Percentiles rank a stretch among this genome's conserved stretches.
These are phyloP conservation scores for Candida oleophila DNA, from an alignment of 805 yeast species.

Conservation along the genomic window DNA sequence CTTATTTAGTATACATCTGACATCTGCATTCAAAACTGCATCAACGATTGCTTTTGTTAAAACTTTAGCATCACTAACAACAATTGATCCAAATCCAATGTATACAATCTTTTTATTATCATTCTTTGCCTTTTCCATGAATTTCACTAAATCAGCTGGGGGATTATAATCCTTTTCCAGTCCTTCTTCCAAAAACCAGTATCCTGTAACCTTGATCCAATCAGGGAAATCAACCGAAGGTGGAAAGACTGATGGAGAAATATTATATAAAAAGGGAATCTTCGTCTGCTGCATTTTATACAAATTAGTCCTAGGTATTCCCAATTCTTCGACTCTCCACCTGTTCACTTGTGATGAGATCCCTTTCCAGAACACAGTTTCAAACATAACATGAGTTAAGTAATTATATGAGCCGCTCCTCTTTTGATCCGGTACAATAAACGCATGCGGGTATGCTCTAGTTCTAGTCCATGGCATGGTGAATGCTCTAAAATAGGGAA, in stretches of 20 bases:
- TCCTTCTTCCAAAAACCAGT: slow-evolving; percentile 86
- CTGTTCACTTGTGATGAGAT: slow-evolving; percentile 80
- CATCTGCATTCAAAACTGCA: slow-evolving; percentile 78
- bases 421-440: slow-evolving; percentile 89
- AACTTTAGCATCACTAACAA: slow-evolving; percentile 76
- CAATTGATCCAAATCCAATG: slow-evolving; percentile 95
- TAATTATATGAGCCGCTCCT: slow-evolving; percentile 92
- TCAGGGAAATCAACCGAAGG: slow-evolving; percentile 92
- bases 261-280: slow-evolving; percentile 85
- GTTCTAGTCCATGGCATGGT: slow-evolving; percentile 99
- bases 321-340: slow-evolving; percentile 75
- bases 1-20: slow-evolving; percentile 82
- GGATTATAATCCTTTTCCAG: slow-evolving; percentile 50
- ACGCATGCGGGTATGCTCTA: slow-evolving; percentile 94
- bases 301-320: slow-evolving; percentile 66
- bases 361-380: slow-evolving; percentile 91
- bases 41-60: slow-evolving; percentile 76
- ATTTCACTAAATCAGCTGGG: slow-evolving; percentile 53
- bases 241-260: slow-evolving; percentile 85
- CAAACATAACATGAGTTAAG: slow-evolving; percentile 89
- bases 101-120: slow-evolving; percentile 75
- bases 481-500: slow-evolving; percentile 92
- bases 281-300: slow-evolving; percentile 70
- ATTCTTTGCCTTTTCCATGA: slow-evolving; percentile 59
- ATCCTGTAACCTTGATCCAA: slow-evolving; percentile 95